Evolutionary conservation across 164 flowering plant genomes (phyloP).

Genomic region (Umbellularia californica): DNA sequence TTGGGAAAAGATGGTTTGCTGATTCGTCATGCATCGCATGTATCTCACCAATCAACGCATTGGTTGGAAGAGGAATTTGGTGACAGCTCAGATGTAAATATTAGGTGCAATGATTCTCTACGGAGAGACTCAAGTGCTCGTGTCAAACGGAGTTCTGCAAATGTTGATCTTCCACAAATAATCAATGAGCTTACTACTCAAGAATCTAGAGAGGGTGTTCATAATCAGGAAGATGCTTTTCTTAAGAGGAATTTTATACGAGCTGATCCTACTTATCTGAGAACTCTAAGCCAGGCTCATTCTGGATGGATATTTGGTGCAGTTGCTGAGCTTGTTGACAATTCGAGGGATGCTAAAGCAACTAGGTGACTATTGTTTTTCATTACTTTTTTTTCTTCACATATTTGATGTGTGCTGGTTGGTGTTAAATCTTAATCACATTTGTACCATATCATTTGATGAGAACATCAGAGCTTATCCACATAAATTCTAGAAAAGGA

Average conservation of each 20-base stretch:
- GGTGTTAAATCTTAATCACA: neutral
- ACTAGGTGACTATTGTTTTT: slow-evolving; percentile 20
- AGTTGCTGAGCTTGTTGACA: slow-evolving; percentile 63
- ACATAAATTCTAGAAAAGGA: no score
- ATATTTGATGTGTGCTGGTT: neutral
- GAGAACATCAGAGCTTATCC: no score
- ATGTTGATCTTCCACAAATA: neutral
- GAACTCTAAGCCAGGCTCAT: slow-evolving; percentile 46
- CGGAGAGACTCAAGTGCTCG: neutral
- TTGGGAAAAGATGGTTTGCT: neutral
- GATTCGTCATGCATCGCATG: neutral
- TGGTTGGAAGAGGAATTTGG: slow-evolving; percentile 9
- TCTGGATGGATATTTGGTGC: slow-evolving; percentile 68
- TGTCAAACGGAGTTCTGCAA: neutral
- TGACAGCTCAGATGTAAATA: slow-evolving; percentile 10
- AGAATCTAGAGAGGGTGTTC: slow-evolving; percentile 4
- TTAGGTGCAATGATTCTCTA: neutral
- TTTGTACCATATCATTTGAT: no score
- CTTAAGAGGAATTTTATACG: slow-evolving; percentile 8
- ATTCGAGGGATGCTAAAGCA: slow-evolving; percentile 62
- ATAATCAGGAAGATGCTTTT: neutral
- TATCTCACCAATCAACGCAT: neutral
- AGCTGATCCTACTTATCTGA: slow-evolving; percentile 41
- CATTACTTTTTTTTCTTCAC: no score
- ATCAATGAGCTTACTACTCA: neutral